These are phyloP conservation scores for Clohesyomyces aquaticus DNA, from an alignment of 495 filamentous ascomycete species.

Conservation along the genomic window DNA sequence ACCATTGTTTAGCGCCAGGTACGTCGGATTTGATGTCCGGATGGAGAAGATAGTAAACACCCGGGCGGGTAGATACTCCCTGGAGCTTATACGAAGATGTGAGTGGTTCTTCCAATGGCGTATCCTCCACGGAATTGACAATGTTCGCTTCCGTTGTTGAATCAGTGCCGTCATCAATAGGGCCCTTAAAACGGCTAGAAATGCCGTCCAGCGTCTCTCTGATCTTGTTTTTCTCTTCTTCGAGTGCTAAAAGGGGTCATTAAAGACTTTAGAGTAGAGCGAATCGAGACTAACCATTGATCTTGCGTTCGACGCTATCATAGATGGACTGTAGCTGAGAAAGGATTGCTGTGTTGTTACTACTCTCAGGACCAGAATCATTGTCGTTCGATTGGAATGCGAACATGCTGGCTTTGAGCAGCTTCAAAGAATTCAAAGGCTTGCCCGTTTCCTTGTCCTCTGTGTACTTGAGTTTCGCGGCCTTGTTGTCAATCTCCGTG, in stretches of 20 bases:
- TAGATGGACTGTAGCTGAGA: conserved; percentile 37
- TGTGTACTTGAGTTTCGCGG: conserved; percentile 34
- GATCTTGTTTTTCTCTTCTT: conserved; percentile 56
- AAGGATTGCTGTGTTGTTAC: conserved; percentile 17
- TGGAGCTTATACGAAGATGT: conserved; percentile 15
- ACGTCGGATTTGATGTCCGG: conserved; percentile 9
- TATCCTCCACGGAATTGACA: background rate
- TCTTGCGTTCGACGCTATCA: conserved; percentile 47
- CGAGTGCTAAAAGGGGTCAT: conserved; percentile 51
- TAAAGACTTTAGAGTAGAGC: background rate
- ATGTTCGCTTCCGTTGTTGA: background rate
- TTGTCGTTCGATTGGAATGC: conserved; percentile 26
- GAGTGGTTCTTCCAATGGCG: background rate
- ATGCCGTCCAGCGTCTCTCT: conserved; percentile 53
- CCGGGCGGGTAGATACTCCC: conserved; percentile 32
- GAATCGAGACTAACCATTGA: conserved; percentile 37
- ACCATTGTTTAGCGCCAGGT: conserved; percentile 22
- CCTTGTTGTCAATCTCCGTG: conserved; percentile 37
- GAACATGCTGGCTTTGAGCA: conserved; percentile 33
- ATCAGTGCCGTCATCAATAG: conserved; percentile 19
- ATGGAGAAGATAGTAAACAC: conserved; percentile 27
- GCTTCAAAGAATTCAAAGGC: conserved; percentile 21
- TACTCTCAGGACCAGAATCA: conserved; percentile 16
- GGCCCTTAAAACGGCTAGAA: conserved; percentile 54
- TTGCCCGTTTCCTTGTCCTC: conserved; percentile 5